Base-by-base conservation (phyloP, 805 yeast genomes). In the Candida saitoana region DNA sequence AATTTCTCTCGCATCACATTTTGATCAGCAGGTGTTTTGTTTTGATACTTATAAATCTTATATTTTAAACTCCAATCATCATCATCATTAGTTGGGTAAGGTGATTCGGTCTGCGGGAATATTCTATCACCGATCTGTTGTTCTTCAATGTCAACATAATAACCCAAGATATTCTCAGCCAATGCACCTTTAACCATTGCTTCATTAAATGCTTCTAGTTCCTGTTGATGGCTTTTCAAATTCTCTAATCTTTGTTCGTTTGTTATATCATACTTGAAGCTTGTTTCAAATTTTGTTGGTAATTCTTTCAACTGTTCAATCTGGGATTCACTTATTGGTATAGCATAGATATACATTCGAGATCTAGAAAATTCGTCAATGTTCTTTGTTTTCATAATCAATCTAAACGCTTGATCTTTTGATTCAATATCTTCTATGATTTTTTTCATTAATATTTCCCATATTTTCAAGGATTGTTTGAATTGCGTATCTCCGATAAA, bases 401-500 rank as follows among this genome's bases (percentile, higher is more conserved):
- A 47, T 34, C 72, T 49, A 42, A 62, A 65, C 16, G 69, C 52
- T 15, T 41, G 30, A 3, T 45, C 50, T 18, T 47, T 42, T 38
- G 38, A 35, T 17, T 43, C 33, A 16, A 67, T 43, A 44, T 68
- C 73, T 31, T 52, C 19, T 18, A 54, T 48, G 12, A 65, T 56
- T 2, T 41, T 44, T 22, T 61, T 55, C 43, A 69, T 46, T 30
- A 69, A 39, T 18, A 51, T 54, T 36, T 63, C 57, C 64, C 85
- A 69, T 2, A 87, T 56, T 8, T 67, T 57, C 45, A 84, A 51
- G 5, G 89, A 80, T 15, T 76, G 56, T 48, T 71, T 75, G 58
- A 87, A 85, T 57, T 88, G 96, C 12, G 61, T 59, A 18, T 83
- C 80, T 0, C 91, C 96, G 38, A 84, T 70, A 39, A 55, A 51